Evolutionary conservation across 2,329 filamentous ascomycete species (phyloP), one percentile per base, ranked within the genome.

Genomic region (Penicillium vulpinum): DNA sequence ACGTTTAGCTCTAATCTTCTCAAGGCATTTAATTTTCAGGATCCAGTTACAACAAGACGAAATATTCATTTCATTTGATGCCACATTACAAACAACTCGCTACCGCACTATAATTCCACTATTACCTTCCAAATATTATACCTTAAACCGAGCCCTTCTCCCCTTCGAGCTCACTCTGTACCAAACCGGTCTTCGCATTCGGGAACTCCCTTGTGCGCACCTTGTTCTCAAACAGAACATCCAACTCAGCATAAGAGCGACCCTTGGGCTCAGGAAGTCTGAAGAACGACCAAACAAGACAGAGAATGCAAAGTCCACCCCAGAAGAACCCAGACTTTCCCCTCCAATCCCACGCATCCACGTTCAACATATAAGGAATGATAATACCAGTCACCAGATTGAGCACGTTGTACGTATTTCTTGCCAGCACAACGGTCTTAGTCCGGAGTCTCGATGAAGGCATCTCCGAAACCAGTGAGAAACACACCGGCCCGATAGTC

Each of bases 341-440:
- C 54, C 83, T 81, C 90, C 90, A 94, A 73, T 92, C 80, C 90
- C 91, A 95, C 1, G 84, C 88, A 1, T 81, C 83, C 0, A 90
- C 89, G 75, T 95, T 95, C 41, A 94, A 81, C 90, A 95, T 94
- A 74, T 93, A 93, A 0, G 91, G 91, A 0, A 89, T 92, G 35
- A 95, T 75, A 6, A 94, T 86, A 36, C 84, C 86, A 62, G 74
- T 77, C 39, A 77, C 58, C 39, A 85, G 78, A 62, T 84, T 81
- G 68, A 56, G 48, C 21, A 56, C 22, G 15, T 56, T 56, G 31
- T 82, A 83, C 33, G 74, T 62, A 50, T 72, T 74, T 31, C 82
- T 75, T 1, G 81, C 79, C 51, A 84, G 70, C 6, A 82, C 81
- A 35, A 83, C 78, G 1, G 81, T 81, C 73, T 84, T 83, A 36